Percentiles rank a stretch among this genome's conserved stretches.
Conservation (phyloP, 1,284 basidiomycete genomes). For the Rhodofomes roseus region DNA sequence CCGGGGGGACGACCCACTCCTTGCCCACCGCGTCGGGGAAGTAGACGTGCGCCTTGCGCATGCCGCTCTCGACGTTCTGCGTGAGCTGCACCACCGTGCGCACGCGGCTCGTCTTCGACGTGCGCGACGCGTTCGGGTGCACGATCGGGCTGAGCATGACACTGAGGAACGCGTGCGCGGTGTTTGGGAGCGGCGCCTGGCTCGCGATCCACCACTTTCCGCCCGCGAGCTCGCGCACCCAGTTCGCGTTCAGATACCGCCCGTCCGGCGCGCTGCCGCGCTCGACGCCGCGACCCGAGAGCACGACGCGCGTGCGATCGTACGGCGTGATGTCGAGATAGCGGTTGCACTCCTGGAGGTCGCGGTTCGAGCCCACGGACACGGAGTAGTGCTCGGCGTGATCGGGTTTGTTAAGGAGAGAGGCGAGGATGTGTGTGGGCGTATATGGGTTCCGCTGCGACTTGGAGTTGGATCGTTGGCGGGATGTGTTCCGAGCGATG, state of each 20-base stretch:
- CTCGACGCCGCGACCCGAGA: slow-evolving; percentile 28
- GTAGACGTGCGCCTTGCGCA: slow-evolving; percentile 72
- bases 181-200: slow-evolving; percentile 71
- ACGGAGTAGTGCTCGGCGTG: slow-evolving; percentile 51
- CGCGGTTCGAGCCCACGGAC: slow-evolving; percentile 39
- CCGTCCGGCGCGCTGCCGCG: slow-evolving; percentile 23
- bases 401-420: slow-evolving; percentile 18
- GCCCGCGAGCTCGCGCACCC: slow-evolving; percentile 71
- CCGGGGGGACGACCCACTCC: slow-evolving; percentile 46
- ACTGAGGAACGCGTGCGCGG: slow-evolving; percentile 72
- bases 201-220: slow-evolving; percentile 80
- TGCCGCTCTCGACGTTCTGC: slow-evolving; percentile 57
- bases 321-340: slow-evolving; percentile 74
- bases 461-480: slow-evolving; percentile 25
- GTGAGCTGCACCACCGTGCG: slow-evolving; percentile 81
- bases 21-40: slow-evolving; percentile 61
- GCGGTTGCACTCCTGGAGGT: slow-evolving; percentile 55
- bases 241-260: slow-evolving; percentile 80
- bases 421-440: slow-evolving; percentile 19
- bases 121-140: slow-evolving; percentile 31
- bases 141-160: slow-evolving; percentile 51
- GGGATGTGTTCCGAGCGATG: slow-evolving; percentile 33
- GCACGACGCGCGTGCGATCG: slow-evolving; percentile 69
- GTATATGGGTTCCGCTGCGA: slow-evolving; percentile 12
- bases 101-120: slow-evolving; percentile 36